Evolutionary conservation across 2,329 filamentous ascomycete species (phyloP).

Genomic region (Basipetospora chlamydospora): DNA sequence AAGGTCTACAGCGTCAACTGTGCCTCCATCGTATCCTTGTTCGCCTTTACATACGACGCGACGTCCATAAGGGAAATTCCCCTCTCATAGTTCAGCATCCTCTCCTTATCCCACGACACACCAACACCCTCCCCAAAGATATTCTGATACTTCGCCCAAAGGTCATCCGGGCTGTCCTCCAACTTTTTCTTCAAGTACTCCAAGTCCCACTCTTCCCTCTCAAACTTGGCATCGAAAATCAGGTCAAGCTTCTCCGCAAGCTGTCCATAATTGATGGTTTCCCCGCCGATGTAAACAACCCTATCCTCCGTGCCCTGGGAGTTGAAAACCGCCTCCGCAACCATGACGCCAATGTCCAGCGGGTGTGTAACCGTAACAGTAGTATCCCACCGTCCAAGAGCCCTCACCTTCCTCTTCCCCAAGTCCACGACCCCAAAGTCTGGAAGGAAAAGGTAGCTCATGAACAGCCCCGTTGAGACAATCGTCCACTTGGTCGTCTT

Average conservation of each 20-base stretch:
- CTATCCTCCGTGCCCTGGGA: constrained; percentile 19
- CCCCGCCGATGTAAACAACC: constrained; percentile 46
- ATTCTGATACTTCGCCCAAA: constrained; percentile 43
- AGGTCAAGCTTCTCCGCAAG: constrained; percentile 38
- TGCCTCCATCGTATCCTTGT: too few species aligned
- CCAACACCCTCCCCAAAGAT: constrained; percentile 46
- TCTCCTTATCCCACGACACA: constrained; percentile 39
- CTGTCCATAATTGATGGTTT: constrained; percentile 42
- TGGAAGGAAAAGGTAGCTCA: constrained; percentile 51
- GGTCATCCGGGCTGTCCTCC: constrained; percentile 27
- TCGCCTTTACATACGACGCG: constrained; percentile 19
- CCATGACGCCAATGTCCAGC: constrained; percentile 46
- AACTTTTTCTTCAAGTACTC: constrained; percentile 29
- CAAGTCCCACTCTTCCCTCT: constrained; percentile 34
- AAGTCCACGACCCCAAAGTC: constrained; percentile 49
- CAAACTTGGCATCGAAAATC: constrained; percentile 25
- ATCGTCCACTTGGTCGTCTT: constrained; percentile 41
- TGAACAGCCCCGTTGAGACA: constrained; percentile 56
- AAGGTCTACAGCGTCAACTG: too few species aligned
- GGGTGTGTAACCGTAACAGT: constrained; percentile 47
- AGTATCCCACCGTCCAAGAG: constrained; percentile 47
- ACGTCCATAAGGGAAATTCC: constrained; percentile 30
- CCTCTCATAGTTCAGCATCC: constrained; percentile 36
- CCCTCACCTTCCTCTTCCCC: constrained; percentile 25
- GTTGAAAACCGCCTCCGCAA: constrained; percentile 38